A percentile compares a stretch with the other conserved stretches of the same genome.
Evolutionary conservation across 2,329 filamentous ascomycete genomes (phyloP).

Genomic region (Dothideomycetes sp.): DNA sequence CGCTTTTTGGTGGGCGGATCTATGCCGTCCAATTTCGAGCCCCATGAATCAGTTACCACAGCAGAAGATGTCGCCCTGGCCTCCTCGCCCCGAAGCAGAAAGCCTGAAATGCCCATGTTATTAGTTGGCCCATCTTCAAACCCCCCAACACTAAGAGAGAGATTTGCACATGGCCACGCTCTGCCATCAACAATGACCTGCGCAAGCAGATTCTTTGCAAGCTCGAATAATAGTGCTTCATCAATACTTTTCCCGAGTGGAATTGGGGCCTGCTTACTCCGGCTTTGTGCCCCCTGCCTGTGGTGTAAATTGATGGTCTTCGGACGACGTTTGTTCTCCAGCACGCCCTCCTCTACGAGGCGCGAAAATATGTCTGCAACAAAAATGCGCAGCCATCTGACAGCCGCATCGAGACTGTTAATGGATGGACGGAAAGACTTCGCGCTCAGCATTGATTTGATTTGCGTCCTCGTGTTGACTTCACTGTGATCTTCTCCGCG

Average conservation of each 20-base stretch:
- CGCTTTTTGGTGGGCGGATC: slow-evolving; percentile 23
- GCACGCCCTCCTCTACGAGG: slow-evolving; percentile 78
- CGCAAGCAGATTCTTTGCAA: slow-evolving; percentile 64
- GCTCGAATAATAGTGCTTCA: slow-evolving; percentile 59
- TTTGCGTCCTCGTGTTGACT: slow-evolving; percentile 81
- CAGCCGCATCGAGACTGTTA: slow-evolving; percentile 63
- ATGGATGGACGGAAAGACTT: slow-evolving; percentile 89
- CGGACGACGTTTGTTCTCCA: slow-evolving; percentile 78
- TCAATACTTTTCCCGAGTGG: slow-evolving; percentile 63
- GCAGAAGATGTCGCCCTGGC: slow-evolving; percentile 35
- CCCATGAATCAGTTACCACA: slow-evolving; percentile 15
- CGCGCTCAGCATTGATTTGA: slow-evolving; percentile 94
- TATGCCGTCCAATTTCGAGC: slow-evolving; percentile 12
- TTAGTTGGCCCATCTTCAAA: slow-evolving; percentile 80
- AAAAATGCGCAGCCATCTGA: slow-evolving; percentile 84
- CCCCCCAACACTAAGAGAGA: slow-evolving; percentile 79
- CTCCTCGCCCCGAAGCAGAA: slow-evolving; percentile 60
- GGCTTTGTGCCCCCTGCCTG: slow-evolving; percentile 59
- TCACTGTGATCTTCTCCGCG: slow-evolving; percentile 79
- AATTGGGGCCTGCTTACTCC: slow-evolving; percentile 66
- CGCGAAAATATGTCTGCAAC: slow-evolving; percentile 82
- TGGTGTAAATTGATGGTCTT: slow-evolving; percentile 79
- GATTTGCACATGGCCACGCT: slow-evolving; percentile 84
- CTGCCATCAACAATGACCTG: slow-evolving; percentile 69
- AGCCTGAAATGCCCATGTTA: slow-evolving; percentile 77